Base-by-base conservation (phyloP, 768 basidiomycete species). In the Xanthoconium purpureum region DNA sequence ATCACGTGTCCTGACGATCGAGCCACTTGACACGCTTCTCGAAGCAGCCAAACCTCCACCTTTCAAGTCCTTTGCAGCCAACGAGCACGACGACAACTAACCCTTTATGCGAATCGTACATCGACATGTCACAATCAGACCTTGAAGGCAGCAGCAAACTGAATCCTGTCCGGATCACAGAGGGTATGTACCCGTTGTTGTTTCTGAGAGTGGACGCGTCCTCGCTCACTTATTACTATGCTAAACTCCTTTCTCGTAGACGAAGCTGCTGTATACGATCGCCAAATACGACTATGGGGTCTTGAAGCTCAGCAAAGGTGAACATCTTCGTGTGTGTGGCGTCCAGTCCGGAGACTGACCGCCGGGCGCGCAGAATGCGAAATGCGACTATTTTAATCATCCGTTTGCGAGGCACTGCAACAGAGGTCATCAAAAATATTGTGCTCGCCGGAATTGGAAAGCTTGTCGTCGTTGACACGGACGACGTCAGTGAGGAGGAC, bases 201-300 rank as follows among this genome's bases (percentile, higher is more conserved):
- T 33, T 32, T 10, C 50, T 53, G 44, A 59, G 20, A n/a, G 30
- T 36, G 42, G 50, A 50, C 50, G 35, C 42, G 38, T 54, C 52
- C 33, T 37, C 30, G 43, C 24, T 5, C 46, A 17, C 38, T 50
- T 35, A 28, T 47, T 45, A 33, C 24, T 24, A 24, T 30, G 32
- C 24, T 10, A 32, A 14, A 45, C 20, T 24, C 36, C 17, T 46
- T 33, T 38, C 33, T 42, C 15, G 42, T 55, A 83, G 81, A 83
- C 65, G 81, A 87, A 62, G 85, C 84, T n/a, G 91, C 89, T 14
- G 80, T 97, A 28, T 97, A 98, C 71, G 97, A 98, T 71, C 86
- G 96, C 29, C 95, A 98, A 73, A 97, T 98, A 77, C 85, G 96
- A 32, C 75, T 98, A 63, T 99, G 97, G 97, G 97, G 97, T 44